Conservation (phyloP, 2,329 filamentous ascomycete species). For the Penicillium sp. region DNA sequence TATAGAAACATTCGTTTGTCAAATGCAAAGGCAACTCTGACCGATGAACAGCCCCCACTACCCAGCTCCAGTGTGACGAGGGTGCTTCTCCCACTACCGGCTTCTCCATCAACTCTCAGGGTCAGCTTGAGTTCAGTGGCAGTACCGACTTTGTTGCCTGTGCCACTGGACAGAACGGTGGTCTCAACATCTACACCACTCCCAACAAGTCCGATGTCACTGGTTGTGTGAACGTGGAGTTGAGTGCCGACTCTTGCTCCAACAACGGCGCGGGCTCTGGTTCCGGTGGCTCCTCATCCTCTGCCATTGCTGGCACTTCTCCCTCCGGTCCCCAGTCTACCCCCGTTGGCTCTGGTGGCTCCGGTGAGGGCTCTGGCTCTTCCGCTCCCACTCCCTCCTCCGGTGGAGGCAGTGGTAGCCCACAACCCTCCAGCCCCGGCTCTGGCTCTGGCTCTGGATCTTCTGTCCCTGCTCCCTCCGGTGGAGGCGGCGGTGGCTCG, state of each 20-base stretch:
- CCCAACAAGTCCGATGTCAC: conserved; percentile 32
- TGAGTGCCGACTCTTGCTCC: conserved; percentile 42
- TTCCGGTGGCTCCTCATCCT: conserved; percentile 19
- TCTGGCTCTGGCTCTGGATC: background rate
- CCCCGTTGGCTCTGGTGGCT: background rate
- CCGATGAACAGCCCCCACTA: conserved; percentile 50
- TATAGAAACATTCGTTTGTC: background rate
- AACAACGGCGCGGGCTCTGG: conserved; percentile 17
- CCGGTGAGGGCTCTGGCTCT: background rate
- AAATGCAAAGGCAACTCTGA: conserved; percentile 7
- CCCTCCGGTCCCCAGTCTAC: background rate
- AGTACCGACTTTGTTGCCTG: conserved; percentile 62
- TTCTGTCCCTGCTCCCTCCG: background rate
- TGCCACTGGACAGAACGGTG: conserved; percentile 50
- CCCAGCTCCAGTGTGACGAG: conserved; percentile 63
- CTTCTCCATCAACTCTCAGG: conserved; percentile 59
- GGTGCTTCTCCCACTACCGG: conserved; percentile 55
- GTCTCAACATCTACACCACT: conserved; percentile 46
- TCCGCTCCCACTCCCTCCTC: background rate
- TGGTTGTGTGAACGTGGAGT: conserved; percentile 34
- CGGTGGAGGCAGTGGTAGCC: background rate
- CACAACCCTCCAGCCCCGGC: background rate
- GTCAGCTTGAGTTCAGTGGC: conserved; percentile 55
- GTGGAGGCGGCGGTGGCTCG: background rate
- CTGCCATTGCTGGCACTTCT: conserved; percentile 10